Evolutionary conservation across 2,329 filamentous ascomycete genomes (phyloP), one percentile per base, ranked within the genome.

Genomic region (Trichoderma polysporum): DNA sequence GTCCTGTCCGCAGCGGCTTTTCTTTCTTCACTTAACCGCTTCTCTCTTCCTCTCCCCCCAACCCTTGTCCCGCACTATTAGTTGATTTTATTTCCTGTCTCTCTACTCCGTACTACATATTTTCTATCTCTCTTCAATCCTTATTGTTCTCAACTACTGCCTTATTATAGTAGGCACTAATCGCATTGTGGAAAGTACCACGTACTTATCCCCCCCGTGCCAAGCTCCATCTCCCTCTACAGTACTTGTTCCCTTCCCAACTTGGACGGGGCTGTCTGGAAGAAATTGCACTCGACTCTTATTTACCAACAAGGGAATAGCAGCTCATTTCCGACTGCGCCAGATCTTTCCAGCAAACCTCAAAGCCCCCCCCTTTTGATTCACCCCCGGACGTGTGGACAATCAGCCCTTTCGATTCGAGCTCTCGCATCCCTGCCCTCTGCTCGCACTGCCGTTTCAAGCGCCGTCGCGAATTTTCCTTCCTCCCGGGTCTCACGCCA

Each of bases 401-500:
- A 53, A 53, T 68, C 62, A 64, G 60, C 50, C 66, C 49, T 66
- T 59, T 64, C 61, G 61, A 64, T 65, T 58, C 53, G 41, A 58
- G 39, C 33, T 62, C 37, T n/a, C 19, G 45, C 45, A 68, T 63
- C 68, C 68, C 62, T 68, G 68, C 62, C 41, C 41, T 67, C 29
- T 35, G 17, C 56, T 66, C 66, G 53, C 68, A 66, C 19, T 68
- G 66, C 66, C 66, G 68, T 69, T 68, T 69, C 66, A 68, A 62
- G 66, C 52, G 52, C 57, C 57, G 61, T 66, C 58, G 56, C 62
- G 66, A 54, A 52, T 59, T 52, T 62, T 56, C 52, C 53, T 58
- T 56, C 41, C 37, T 66, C 47, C 45, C 29, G 50, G 50, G 52
- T 47, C 58, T 67, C 58, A 53, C 39, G 65, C 65, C 58, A 53